Evolutionary conservation across 2,329 filamentous ascomycete genomes (phyloP).

Genomic region (Curvularia verruculosa): DNA sequence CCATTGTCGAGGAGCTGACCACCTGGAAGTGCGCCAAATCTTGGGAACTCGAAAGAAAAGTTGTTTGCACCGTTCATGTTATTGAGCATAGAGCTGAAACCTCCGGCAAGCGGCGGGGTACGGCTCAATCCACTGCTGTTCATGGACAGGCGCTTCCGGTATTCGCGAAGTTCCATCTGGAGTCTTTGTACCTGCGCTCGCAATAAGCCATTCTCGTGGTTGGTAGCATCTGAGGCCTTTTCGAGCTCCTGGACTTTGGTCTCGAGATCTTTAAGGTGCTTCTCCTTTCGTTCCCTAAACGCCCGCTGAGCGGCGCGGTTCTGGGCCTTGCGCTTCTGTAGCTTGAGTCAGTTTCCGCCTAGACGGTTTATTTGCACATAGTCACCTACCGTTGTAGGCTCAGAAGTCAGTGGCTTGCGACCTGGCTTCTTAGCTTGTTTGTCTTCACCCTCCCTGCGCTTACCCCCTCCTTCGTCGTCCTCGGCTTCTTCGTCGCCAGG

Average conservation of each 20-base stretch:
- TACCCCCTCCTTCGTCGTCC: conserved; percentile 70
- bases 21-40: conserved; percentile 77
- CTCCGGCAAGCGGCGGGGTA: conserved; percentile 55
- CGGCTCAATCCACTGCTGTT: conserved; percentile 56
- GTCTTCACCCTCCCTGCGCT: conserved; percentile 81
- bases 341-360: conserved; percentile 31
- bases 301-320: conserved; percentile 67
- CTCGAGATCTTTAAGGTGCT: conserved; percentile 72
- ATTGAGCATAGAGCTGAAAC: conserved; percentile 54
- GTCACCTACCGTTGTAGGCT: conserved; percentile 87
- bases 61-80: conserved; percentile 73
- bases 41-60: conserved; percentile 96
- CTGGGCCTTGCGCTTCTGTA: conserved; percentile 86
- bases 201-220: conserved; percentile 82
- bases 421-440: conserved; percentile 95
- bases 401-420: conserved; percentile 91
- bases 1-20: conserved; percentile 59
- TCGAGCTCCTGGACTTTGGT: conserved; percentile 70
- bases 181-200: conserved; percentile 88
- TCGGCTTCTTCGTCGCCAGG: conserved; percentile 70
- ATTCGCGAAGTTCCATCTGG: conserved; percentile 83
- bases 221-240: conserved; percentile 81
- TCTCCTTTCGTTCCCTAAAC: conserved; percentile 68
- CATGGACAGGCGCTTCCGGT: conserved; percentile 81
- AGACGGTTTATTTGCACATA: conserved; percentile 7